These are phyloP conservation scores for Oryza officinalis DNA, from an alignment of 176 grass and related monocot species.

Conservation along the genomic window DNA sequence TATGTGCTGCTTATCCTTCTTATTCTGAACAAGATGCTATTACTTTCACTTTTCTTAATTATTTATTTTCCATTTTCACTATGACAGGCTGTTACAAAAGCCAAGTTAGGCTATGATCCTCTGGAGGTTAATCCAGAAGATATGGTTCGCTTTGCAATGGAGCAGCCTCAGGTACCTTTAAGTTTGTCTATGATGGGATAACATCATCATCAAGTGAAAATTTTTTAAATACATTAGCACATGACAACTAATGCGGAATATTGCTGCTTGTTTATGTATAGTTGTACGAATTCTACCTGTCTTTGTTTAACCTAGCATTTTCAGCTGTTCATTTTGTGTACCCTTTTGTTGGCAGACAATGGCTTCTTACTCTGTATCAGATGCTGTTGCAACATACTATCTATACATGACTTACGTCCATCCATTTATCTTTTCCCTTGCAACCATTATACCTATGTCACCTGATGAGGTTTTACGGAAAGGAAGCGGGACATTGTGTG, in stretches of 20 bases:
- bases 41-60: not conserved
- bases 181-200: slow-evolving; percentile 3
- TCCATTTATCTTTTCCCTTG: slow-evolving; percentile 99
- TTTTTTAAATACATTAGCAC: slow-evolving; percentile 7
- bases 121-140: slow-evolving; percentile 98
- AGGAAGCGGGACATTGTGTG: slow-evolving; percentile 98
- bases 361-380: slow-evolving; percentile 99
- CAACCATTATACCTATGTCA: slow-evolving; percentile 96
- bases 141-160: slow-evolving; percentile 97
- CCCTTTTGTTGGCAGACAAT: slow-evolving; percentile 71
- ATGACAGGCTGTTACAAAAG: slow-evolving; percentile 94
- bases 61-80: slow-evolving; percentile 44
- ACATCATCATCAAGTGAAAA: slow-evolving; percentile 4
- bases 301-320: slow-evolving; percentile 22
- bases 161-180: slow-evolving; percentile 73
- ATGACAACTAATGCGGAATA: slow-evolving; percentile 26
- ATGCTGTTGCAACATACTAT: slow-evolving; percentile 95
- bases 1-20: not conserved
- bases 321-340: slow-evolving; percentile 27
- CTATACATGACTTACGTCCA: slow-evolving; percentile 99
- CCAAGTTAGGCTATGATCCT: slow-evolving; percentile 94
- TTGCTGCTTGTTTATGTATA: slow-evolving; percentile 7
- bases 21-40: slow-evolving; percentile 11
- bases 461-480: slow-evolving; percentile 93
- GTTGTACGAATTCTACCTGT: not conserved